Conservation (phyloP, 306 rosid genomes). For the Sphenostylis stenocarpa region DNA sequence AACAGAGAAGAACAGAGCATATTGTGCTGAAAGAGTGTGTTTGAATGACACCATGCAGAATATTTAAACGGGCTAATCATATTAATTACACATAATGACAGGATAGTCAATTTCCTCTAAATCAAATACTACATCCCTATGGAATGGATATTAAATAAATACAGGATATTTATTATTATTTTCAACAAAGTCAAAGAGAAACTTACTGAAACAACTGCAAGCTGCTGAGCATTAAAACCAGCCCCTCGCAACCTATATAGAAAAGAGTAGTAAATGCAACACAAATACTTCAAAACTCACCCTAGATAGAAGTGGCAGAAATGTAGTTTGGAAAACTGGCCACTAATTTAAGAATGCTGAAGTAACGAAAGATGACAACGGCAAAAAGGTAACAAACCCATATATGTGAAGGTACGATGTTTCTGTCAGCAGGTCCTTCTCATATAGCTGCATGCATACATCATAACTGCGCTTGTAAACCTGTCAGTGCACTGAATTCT, state of each 20-base stretch:
- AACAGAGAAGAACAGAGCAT: too few relatives aligned
- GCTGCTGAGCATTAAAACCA: constrained; percentile 78
- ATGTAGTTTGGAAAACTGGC: constrained; percentile 12
- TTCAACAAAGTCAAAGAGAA: background rate
- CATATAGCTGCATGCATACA: constrained; percentile 82
- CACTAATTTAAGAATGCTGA: constrained; percentile 8
- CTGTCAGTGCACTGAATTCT: constrained; percentile 43
- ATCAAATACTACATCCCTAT: background rate
- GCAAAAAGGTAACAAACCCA: constrained; percentile 57
- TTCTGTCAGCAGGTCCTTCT: constrained; percentile 88
- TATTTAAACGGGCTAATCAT: background rate
- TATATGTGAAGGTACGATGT: constrained; percentile 71
- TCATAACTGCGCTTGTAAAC: constrained; percentile 90
- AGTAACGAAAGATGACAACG: constrained; percentile 2
- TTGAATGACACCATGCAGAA: background rate
- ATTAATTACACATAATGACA: background rate
- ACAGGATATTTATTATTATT: background rate
- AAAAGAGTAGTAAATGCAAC: constrained; percentile 13
- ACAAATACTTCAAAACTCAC: constrained; percentile 14
- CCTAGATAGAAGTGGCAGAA: constrained; percentile 9
- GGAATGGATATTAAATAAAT: background rate
- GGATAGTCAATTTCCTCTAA: background rate
- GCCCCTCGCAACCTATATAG: constrained; percentile 68
- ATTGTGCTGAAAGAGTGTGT: background rate
- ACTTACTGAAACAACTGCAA: constrained; percentile 82